Percentiles rank a stretch among this genome's conserved stretches.
Conservation (phyloP, 2,329 filamentous ascomycete genomes). For the Lecanoromycetidae sp. region DNA sequence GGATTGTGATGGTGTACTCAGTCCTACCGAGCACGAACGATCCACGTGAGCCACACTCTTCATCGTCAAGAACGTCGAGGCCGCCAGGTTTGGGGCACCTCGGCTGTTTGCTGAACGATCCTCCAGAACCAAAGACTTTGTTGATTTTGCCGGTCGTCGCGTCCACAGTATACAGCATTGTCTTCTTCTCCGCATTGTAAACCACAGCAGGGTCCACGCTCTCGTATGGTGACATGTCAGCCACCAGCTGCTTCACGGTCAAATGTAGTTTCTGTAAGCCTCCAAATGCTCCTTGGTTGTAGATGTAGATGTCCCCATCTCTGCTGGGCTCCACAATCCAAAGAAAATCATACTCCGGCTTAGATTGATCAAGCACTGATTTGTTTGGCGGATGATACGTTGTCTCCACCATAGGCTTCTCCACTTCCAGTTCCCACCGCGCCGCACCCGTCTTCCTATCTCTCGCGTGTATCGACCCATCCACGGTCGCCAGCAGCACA, state of each 20-base stretch:
- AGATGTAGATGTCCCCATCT: conserved; percentile 78
- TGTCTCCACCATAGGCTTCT: conserved; percentile 82
- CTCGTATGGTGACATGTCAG: conserved; percentile 65
- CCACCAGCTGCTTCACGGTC: conserved; percentile 65
- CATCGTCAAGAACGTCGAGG: conserved; percentile 44
- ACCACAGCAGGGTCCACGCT: conserved; percentile 65
- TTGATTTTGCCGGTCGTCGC: conserved; percentile 71
- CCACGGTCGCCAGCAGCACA: conserved; percentile 98
- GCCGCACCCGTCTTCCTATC: conserved; percentile 75
- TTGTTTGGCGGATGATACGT: conserved; percentile 63
- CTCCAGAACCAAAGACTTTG: conserved; percentile 70
- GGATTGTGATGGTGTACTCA: conserved; percentile 81
- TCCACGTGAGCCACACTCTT: conserved; percentile 68
- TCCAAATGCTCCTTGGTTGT: conserved; percentile 51
- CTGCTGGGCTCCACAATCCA: conserved; percentile 92
- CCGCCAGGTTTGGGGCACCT: conserved; percentile 59
- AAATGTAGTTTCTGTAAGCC: conserved; percentile 37
- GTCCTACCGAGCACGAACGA: conserved; percentile 74
- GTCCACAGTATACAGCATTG: conserved; percentile 77
- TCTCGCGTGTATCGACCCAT: conserved; percentile 86
- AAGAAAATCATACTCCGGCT: conserved; percentile 67
- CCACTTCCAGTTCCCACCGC: conserved; percentile 74
- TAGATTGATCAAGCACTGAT: conserved; percentile 47
- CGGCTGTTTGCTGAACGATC: conserved; percentile 54
- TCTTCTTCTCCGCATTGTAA: conserved; percentile 86